A percentile compares a stretch with the other conserved stretches of the same genome.
phyloP scores from a whole-genome alignment of 2,329 filamentous ascomycete genomes.

The Boeremia exigua region DNA sequence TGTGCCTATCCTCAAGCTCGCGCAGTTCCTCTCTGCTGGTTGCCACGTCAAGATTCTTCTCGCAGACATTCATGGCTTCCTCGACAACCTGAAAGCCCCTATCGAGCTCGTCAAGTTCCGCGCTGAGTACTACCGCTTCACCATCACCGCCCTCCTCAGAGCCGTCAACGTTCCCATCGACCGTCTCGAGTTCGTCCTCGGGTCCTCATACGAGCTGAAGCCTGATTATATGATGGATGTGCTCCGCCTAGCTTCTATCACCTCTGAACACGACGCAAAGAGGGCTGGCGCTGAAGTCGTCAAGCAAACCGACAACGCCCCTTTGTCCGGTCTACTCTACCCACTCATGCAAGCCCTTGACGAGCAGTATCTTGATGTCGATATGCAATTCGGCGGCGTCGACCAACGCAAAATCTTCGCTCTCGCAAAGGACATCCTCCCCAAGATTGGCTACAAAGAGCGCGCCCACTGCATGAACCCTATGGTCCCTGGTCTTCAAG shows the following conservation, averaged over 20 bases:
- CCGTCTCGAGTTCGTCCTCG: constrained; percentile 82
- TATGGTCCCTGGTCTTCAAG: constrained; percentile 84
- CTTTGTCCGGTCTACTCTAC: constrained; percentile 78
- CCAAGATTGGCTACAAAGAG: constrained; percentile 81
- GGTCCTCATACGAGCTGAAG: constrained; percentile 78
- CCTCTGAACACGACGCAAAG: constrained; percentile 81
- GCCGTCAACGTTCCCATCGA: constrained; percentile 80
- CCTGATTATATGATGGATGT: constrained; percentile 84
- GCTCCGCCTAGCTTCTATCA: constrained; percentile 73
- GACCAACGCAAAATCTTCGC: constrained; percentile 92
- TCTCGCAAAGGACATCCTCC: constrained; percentile 82
- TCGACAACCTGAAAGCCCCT: constrained; percentile 85
- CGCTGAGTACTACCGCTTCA: constrained; percentile 80
- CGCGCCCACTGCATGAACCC: constrained; percentile 79
- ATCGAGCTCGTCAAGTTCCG: constrained; percentile 85
- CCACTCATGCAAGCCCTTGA: constrained; percentile 89
- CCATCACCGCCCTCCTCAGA: constrained; percentile 76
- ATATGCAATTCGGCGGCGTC: constrained; percentile 78
- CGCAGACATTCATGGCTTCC: constrained; percentile 70
- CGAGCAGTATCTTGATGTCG: constrained; percentile 80
- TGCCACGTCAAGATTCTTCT: constrained; percentile 83
- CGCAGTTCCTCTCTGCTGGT: constrained; percentile 82
- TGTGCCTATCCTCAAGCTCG: constrained; percentile 86
- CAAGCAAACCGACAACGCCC: constrained; percentile 83
- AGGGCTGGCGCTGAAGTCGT: constrained; percentile 93